Conservation (phyloP, 768 basidiomycete genomes). For the Kwoniella bestiolae region DNA sequence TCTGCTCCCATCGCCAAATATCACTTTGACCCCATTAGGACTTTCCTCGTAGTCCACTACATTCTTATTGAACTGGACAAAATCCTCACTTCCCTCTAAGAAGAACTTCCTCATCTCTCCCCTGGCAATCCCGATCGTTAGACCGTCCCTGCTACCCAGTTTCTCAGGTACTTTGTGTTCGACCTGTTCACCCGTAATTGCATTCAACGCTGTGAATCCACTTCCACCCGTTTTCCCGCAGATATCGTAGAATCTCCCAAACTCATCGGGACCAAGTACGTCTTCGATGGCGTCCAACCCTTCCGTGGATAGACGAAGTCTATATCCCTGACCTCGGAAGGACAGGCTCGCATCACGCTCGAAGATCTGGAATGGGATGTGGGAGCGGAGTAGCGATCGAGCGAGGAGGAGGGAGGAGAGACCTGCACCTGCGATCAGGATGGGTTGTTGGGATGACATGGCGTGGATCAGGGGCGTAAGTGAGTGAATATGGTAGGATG, state of each 20-base stretch:
- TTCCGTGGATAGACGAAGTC: constrained; percentile 30
- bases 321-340: constrained; percentile 35
- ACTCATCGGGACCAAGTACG: constrained; percentile 26
- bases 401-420: constrained; percentile 36
- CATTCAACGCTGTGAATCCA: constrained; percentile 23
- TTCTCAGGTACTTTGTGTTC: constrained; percentile 9
- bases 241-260: constrained; percentile 20
- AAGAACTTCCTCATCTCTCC: constrained; percentile 28
- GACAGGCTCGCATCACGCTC: constrained; percentile 29
- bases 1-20: constrained; percentile 28
- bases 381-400: constrained; percentile 21
- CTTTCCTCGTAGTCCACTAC: constrained; percentile 25
- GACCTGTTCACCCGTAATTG: constrained; percentile 20
- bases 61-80: constrained; percentile 16
- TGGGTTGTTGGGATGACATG: constrained; percentile 13
- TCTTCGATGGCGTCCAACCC: constrained; percentile 33
- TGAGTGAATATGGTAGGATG: neutral
- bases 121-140: constrained; percentile 29
- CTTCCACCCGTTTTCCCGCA: constrained; percentile 33
- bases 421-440: constrained; percentile 37
- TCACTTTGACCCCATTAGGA: constrained; percentile 17
- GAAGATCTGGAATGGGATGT: constrained; percentile 35
- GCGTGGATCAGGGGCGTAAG: neutral
- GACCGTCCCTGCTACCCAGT: constrained; percentile 14
- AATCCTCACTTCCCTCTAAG: constrained; percentile 21